Evolutionary conservation across 176 grass and related monocot species (phyloP).

Genomic region (Olyra latifolia): DNA sequence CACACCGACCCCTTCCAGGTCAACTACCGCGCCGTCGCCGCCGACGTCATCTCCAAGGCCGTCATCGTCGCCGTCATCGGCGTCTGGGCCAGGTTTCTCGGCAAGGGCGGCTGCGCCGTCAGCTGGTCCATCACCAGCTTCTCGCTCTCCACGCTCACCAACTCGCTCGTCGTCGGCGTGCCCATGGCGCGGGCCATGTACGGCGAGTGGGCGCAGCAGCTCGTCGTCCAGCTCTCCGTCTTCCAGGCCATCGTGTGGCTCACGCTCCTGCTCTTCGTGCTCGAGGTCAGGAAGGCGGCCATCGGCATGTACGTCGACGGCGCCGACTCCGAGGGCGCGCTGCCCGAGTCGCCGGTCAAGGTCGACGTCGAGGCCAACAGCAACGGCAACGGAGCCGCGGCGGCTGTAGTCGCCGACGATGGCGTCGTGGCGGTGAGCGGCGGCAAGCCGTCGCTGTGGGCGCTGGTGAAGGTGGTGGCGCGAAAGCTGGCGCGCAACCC

Average conservation of each 20-base stretch:
- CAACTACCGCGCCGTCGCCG: constrained; percentile 79
- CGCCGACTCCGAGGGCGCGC: neutral
- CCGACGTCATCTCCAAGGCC: constrained; percentile 83
- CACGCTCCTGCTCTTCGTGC: constrained; percentile 74
- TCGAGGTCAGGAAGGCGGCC: constrained; percentile 79
- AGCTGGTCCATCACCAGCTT: constrained; percentile 79
- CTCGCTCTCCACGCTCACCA: constrained; percentile 74
- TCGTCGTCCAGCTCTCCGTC: constrained; percentile 92
- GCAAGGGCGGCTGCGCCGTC: constrained; percentile 49
- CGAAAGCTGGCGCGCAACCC: constrained; percentile 79
- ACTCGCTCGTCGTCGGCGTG: constrained; percentile 86
- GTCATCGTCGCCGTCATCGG: constrained; percentile 60
- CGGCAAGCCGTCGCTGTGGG: constrained; percentile 56
- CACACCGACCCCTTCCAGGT: constrained; percentile 92
- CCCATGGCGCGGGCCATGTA: constrained; percentile 86
- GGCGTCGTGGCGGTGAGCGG: neutral
- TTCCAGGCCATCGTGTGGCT: constrained; percentile 84
- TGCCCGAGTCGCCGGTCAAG: constrained; percentile 2
- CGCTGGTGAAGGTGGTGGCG: constrained; percentile 77
- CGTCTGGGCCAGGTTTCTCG: constrained; percentile 53
- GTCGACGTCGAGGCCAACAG: constrained; percentile 42
- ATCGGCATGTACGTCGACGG: constrained; percentile 45
- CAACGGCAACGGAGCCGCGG: too few relatives aligned
- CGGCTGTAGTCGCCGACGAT: too few relatives aligned
- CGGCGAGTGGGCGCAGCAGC: constrained; percentile 86